phyloP scores from a whole-genome alignment of 2,329 filamentous ascomycete species.

The Periglandula ipomoeae region DNA sequence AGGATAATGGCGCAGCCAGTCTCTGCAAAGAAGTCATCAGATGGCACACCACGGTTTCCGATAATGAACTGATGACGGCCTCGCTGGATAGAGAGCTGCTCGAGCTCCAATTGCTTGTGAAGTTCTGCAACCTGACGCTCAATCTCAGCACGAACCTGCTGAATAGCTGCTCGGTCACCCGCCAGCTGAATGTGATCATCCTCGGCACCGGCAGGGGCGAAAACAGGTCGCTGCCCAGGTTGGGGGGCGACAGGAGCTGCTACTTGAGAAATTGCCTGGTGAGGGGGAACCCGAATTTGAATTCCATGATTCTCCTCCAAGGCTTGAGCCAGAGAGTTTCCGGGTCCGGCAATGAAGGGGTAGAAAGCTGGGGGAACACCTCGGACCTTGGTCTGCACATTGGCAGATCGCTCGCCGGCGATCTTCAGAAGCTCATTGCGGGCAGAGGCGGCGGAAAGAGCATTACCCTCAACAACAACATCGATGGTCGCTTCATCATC shows the following conservation, averaged over 20 bases:
- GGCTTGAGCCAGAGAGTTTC: conserved; percentile 56
- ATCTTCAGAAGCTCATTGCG: conserved; percentile 79
- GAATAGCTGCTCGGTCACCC: conserved; percentile 76
- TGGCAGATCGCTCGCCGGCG: conserved; percentile 75
- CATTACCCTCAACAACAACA: conserved; percentile 84
- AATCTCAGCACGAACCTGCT: conserved; percentile 70
- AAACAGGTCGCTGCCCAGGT: conserved; percentile 58
- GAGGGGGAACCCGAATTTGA: conserved; percentile 73
- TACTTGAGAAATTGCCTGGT: conserved; percentile 65
- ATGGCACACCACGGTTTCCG: conserved; percentile 68
- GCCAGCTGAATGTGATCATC: conserved; percentile 76
- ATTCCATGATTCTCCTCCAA: conserved; percentile 73
- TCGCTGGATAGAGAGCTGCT: conserved; percentile 73
- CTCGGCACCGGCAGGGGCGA: conserved; percentile 55
- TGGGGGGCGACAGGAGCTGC: conserved; percentile 55
- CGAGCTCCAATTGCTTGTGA: conserved; percentile 62
- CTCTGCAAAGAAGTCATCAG: conserved; percentile 79
- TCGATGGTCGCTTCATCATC: conserved; percentile 81
- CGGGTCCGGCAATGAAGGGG: conserved; percentile 81
- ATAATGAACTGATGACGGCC: conserved; percentile 93
- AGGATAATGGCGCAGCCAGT: conserved; percentile 87
- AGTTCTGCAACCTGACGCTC: conserved; percentile 72
- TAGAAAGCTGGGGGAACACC: conserved; percentile 87
- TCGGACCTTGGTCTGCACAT: conserved; percentile 71
- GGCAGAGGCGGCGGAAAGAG: conserved; percentile 76